These are phyloP conservation scores for Spinellus fusiger DNA, from an alignment of 192 early-diverging fungal species.

Conservation along the genomic window DNA sequence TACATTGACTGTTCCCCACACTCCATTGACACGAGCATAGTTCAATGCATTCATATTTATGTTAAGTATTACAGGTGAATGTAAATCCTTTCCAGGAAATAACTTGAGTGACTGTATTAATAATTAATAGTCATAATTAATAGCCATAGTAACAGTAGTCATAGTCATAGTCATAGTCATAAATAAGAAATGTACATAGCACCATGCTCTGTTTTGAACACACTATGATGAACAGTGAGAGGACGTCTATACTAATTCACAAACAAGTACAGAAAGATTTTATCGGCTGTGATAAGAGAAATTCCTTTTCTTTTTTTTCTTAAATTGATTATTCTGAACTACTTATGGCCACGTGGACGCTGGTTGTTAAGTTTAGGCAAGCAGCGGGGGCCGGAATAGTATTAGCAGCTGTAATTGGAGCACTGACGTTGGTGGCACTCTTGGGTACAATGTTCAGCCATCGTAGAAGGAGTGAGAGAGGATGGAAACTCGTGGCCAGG, in stretches of 20 bases:
- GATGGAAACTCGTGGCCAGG: slow-evolving; percentile 22
- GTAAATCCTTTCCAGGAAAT: slow-evolving; percentile 21
- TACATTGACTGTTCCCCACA: too few relatives aligned
- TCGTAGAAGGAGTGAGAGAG: slow-evolving; percentile 19
- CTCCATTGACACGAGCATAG: too few relatives aligned
- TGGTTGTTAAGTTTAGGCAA: slow-evolving; percentile 5
- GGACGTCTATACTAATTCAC: too few relatives aligned
- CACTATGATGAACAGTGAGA: too few relatives aligned
- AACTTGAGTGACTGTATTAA: slow-evolving; percentile 12
- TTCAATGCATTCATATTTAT: too few relatives aligned
- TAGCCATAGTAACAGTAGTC: neutral
- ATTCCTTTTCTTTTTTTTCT: neutral
- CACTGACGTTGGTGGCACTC: slow-evolving; percentile 12
- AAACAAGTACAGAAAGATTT: slow-evolving; percentile 16
- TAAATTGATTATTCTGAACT: neutral
- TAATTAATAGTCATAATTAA: slow-evolving; percentile 1
- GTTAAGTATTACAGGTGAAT: slow-evolving; percentile 14
- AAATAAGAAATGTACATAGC: neutral
- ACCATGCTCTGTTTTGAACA: too few relatives aligned
- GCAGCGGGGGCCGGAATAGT: slow-evolving; percentile 19
- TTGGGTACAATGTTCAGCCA: slow-evolving; percentile 18
- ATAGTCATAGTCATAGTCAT: neutral
- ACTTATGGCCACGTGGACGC: neutral
- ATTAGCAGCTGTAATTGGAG: slow-evolving; percentile 16
- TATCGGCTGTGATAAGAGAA: slow-evolving; percentile 15